Evolutionary conservation across 1,139 yeast genomes (phyloP), one percentile per base, ranked within the genome.

Genomic region (Diutina pseudorugosa): DNA sequence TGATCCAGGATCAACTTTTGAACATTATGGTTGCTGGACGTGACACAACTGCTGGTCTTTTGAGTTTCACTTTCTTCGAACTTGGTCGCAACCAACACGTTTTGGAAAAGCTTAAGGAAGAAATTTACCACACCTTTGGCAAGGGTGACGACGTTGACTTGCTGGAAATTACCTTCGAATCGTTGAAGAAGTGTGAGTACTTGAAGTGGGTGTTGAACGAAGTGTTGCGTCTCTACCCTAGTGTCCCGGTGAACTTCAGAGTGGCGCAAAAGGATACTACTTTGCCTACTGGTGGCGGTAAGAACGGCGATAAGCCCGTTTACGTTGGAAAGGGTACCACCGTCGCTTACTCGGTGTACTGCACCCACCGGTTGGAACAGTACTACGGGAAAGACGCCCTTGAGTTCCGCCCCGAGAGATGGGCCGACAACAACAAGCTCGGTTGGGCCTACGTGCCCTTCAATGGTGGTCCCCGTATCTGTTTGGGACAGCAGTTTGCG

Each of bases 401-500:
- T n/a, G 40, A 25, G 11, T 51, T 51, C 36, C 42, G 40, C 19
- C 43, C 52, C 3, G 45, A 42, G 25, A 11, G 41, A 5, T 51
- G 51, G 52, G 52, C 50, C 12, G 45, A 36, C 19, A 45, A 36
- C 8, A 7, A 33, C 16, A 44, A 27, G 36, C 25, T 44, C n/a
- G 45, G 43, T 2, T 51, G 45, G 50, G 30, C 52, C n/a, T 51
- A 45, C 20, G 11, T 40, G n/a, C 43, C 82, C 5, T 78, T 77
- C 66, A 79, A 79, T 58, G 83, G 83, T 51, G 84, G 84, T 5
- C 83, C 84, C 33, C 67, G 84, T 54, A 78, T 79, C 53, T 79
- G 84, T 59, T 65, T 79, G 51, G 49, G 51, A 19, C 51, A 49
- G 21, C 51, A 49, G 16, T 49, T 49, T 23, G 51, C 51, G 8